Percentiles rank a stretch among this genome's conserved stretches.
phyloP scores from a whole-genome alignment of 2,329 filamentous ascomycete species.

The Trichophaea hybrida region DNA sequence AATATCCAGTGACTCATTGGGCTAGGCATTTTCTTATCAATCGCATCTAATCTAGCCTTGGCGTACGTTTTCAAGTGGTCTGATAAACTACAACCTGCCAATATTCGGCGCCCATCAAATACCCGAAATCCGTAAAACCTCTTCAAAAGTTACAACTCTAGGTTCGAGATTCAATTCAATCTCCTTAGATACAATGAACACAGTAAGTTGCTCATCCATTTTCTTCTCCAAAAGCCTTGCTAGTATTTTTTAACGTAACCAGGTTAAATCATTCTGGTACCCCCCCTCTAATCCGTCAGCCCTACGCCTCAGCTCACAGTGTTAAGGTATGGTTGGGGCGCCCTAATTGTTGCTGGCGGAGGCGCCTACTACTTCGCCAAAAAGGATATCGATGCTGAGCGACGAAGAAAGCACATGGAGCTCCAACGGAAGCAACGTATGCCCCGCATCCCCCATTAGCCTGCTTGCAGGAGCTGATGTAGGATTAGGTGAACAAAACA shows the following conservation, averaged over 20 bases:
- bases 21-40: background rate
- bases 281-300: slow-evolving; percentile 1
- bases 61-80: background rate
- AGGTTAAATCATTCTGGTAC: slow-evolving; percentile 55
- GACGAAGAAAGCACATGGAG: slow-evolving; percentile 55
- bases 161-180: background rate
- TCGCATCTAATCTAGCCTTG: background rate
- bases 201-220: slow-evolving; percentile 33
- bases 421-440: slow-evolving; percentile 42
- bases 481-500: slow-evolving; percentile 15
- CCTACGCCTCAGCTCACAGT: slow-evolving; percentile 11
- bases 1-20: no score
- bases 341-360: slow-evolving; percentile 73
- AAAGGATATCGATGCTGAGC: slow-evolving; percentile 81
- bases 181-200: slow-evolving; percentile 40
- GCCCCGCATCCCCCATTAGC: slow-evolving; percentile 7
- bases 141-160: background rate
- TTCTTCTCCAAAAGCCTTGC: background rate
- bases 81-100: background rate
- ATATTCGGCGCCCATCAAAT: background rate
- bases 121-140: background rate
- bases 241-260: slow-evolving; percentile 16
- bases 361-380: slow-evolving; percentile 95
- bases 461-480: background rate
- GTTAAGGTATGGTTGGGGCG: slow-evolving; percentile 74